Evolutionary conservation across 345 rosid species (phyloP).

Genomic region (Capsella bursapastoris): DNA sequence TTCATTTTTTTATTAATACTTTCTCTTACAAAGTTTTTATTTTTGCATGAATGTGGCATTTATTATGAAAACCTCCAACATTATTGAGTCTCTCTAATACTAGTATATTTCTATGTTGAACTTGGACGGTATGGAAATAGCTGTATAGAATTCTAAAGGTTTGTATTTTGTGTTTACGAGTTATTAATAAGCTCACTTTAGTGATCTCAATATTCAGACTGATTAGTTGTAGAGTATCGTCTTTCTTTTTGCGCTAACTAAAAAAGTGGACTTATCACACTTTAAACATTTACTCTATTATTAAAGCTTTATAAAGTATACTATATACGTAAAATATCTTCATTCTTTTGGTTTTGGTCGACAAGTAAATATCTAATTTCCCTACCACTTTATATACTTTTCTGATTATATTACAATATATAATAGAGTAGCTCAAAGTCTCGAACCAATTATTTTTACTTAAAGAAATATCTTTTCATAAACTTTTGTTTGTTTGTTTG

Average conservation of each 20-base stretch:
- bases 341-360: neutral
- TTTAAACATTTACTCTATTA: neutral
- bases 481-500: neutral
- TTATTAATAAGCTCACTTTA: conserved; percentile 4
- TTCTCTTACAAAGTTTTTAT: neutral
- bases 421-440: neutral
- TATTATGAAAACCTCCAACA: conserved; percentile 9
- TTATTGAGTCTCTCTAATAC: neutral
- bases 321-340: neutral
- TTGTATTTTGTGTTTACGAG: conserved; percentile 12
- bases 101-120: neutral
- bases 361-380: conserved; percentile 19
- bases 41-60: conserved; percentile 42
- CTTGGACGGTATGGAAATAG: conserved; percentile 23
- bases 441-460: neutral
- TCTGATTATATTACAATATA: neutral
- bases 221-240: conserved; percentile 33
- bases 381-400: conserved; percentile 22
- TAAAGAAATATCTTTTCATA: neutral
- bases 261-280: conserved; percentile 16
- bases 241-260: conserved; percentile 1
- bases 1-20: conserved; percentile 18
- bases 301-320: neutral
- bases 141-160: neutral
- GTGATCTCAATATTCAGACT: neutral